phyloP scores from a whole-genome alignment of 1,139 yeast species.

The Yamadazyma oceani region DNA sequence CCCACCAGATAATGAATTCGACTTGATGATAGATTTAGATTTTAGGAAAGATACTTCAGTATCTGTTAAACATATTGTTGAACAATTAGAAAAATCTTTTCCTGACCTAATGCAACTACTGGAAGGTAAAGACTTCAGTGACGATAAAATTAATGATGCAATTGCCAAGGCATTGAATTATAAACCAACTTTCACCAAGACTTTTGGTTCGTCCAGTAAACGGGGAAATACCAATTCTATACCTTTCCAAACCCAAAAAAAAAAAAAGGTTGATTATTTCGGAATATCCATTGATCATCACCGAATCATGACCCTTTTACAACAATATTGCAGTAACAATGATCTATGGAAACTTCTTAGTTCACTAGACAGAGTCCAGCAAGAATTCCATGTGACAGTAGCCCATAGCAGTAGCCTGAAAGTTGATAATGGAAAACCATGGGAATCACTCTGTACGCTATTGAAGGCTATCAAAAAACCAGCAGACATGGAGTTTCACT shows the following conservation, averaged over 20 bases:
- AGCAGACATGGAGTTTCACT: slow-evolving; percentile 10
- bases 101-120: slow-evolving; percentile 41
- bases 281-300: slow-evolving; percentile 25
- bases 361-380: slow-evolving; percentile 43
- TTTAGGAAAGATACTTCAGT: slow-evolving; percentile 43
- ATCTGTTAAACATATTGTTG: slow-evolving; percentile 51
- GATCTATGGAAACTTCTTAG: slow-evolving; percentile 31
- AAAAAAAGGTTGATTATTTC: slow-evolving; percentile 23
- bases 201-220: slow-evolving; percentile 24
- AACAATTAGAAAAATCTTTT: slow-evolving; percentile 26
- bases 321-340: slow-evolving; percentile 14
- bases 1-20: slow-evolving; percentile 70
- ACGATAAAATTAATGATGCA: slow-evolving; percentile 38
- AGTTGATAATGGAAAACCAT: slow-evolving; percentile 19
- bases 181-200: slow-evolving; percentile 51
- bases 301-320: slow-evolving; percentile 9
- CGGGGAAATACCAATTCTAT: slow-evolving; percentile 22
- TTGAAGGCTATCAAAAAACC: slow-evolving; percentile 14
- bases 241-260: slow-evolving; percentile 7
- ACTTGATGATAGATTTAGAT: slow-evolving; percentile 57
- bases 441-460: slow-evolving; percentile 21
- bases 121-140: slow-evolving; percentile 41
- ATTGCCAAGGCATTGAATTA: slow-evolving; percentile 51
- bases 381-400: slow-evolving; percentile 74
- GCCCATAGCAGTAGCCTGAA: slow-evolving; percentile 50